Percentiles rank a stretch among this genome's conserved stretches.
phyloP scores from a whole-genome alignment of 2,329 filamentous ascomycete genomes.

The Immersiporthe knoxdaviesiana region DNA sequence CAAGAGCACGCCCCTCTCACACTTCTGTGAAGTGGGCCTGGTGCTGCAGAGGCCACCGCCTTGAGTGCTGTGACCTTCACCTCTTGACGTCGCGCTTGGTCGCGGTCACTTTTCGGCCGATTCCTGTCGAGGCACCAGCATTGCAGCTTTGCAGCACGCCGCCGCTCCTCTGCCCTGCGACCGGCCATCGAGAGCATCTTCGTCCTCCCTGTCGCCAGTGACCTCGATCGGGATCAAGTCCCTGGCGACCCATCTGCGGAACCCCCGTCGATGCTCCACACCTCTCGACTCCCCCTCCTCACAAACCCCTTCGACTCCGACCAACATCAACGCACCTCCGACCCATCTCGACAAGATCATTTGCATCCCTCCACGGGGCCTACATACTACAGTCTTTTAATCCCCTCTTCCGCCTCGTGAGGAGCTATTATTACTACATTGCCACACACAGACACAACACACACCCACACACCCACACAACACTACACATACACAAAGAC shows the following conservation, averaged over 20 bases:
- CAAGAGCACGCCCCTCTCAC: not conserved
- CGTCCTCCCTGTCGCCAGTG: not conserved
- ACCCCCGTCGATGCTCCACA: constrained; percentile 7
- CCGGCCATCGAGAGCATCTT: constrained; percentile 17
- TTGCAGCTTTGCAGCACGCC: not conserved
- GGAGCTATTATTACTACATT: constrained; percentile 19
- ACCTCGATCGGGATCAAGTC: not conserved
- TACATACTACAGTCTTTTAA: constrained; percentile 24
- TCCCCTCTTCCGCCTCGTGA: constrained; percentile 21
- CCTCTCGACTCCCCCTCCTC: constrained; percentile 10
- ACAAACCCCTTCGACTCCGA: not conserved
- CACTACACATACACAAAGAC: no score
- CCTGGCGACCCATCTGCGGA: constrained; percentile 4
- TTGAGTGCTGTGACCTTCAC: constrained; percentile 5
- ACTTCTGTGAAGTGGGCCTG: constrained; percentile 21
- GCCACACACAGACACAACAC: constrained; percentile 5
- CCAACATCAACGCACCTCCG: constrained; percentile 14
- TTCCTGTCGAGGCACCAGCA: constrained; percentile 5
- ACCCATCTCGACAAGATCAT: constrained; percentile 22
- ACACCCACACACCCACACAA: no score
- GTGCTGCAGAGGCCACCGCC: constrained; percentile 22
- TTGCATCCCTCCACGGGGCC: constrained; percentile 24
- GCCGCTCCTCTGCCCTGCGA: constrained; percentile 3
- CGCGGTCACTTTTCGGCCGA: constrained; percentile 18
- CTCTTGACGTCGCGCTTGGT: constrained; percentile 25